phyloP scores from a whole-genome alignment of 129 eudicot species.

The Flaveria bidentis region DNA sequence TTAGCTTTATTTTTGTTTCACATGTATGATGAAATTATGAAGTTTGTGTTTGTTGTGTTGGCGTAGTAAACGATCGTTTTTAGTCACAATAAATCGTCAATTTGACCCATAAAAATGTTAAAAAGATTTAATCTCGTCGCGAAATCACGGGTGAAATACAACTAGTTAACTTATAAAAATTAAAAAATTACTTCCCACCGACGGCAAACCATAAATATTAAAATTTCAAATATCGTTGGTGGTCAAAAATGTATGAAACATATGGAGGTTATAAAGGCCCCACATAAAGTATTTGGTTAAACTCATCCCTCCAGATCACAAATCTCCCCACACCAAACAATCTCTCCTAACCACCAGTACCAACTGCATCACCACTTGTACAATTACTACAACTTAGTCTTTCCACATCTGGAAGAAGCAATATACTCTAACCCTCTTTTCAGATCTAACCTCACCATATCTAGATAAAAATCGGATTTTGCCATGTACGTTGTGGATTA shows the following conservation, averaged over 20 bases:
- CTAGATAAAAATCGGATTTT: neutral
- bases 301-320: slow-evolving; percentile 25
- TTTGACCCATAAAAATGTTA: too few species aligned
- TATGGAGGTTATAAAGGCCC: slow-evolving; percentile 32
- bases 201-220: slow-evolving; percentile 36
- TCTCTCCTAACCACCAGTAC: neutral
- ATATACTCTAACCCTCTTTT: neutral
- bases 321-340: neutral
- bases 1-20: too few species aligned
- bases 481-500: neutral
- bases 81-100: too few species aligned
- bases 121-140: too few species aligned
- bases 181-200: slow-evolving; percentile 9
- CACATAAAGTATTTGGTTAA: slow-evolving; percentile 27
- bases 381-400: neutral
- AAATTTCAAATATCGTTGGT: slow-evolving; percentile 51
- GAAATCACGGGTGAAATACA: too few species aligned
- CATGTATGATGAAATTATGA: too few species aligned
- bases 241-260: slow-evolving; percentile 38
- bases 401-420: neutral
- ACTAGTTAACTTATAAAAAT: neutral
- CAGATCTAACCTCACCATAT: neutral
- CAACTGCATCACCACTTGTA: neutral
- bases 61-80: too few species aligned
- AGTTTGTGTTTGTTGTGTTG: too few species aligned